Evolutionary conservation across 495 filamentous ascomycete species (phyloP).

Genomic region (Xylaria nigripes): DNA sequence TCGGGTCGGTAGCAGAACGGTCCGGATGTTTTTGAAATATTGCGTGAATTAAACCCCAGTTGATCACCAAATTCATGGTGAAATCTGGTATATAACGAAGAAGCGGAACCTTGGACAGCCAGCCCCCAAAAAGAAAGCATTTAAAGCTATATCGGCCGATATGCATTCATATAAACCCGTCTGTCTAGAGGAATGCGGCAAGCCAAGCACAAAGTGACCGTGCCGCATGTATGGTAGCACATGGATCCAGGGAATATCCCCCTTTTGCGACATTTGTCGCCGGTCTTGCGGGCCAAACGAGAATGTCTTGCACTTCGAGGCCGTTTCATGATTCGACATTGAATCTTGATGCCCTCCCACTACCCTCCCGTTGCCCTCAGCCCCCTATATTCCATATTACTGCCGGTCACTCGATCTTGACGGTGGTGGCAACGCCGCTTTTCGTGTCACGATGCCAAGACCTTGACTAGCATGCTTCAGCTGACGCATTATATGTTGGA

Average conservation of each 20-base stretch:
- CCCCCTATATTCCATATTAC: background rate
- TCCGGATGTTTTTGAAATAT: background rate
- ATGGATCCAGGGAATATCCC: background rate
- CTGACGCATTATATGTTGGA: no score
- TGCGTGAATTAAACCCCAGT: background rate
- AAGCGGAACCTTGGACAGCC: background rate
- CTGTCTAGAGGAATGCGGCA: background rate
- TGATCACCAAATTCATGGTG: background rate
- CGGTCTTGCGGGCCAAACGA: background rate
- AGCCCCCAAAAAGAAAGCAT: background rate
- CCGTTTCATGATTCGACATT: constrained; percentile 1
- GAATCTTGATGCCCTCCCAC: background rate
- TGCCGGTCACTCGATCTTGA: background rate
- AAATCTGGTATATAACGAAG: background rate
- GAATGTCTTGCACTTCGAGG: background rate
- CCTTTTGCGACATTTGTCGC: background rate
- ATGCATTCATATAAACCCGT: background rate
- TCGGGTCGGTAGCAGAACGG: background rate
- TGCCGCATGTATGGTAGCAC: background rate
- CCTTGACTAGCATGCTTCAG: no score
- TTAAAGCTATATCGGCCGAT: background rate
- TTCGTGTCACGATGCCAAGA: no score
- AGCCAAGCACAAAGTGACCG: background rate
- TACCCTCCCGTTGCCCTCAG: background rate
- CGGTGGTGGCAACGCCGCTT: no score